Evolutionary conservation across 2,329 filamentous ascomycete genomes (phyloP), one percentile per base, ranked within the genome.

Genomic region (Cryoendolithus antarcticus): DNA sequence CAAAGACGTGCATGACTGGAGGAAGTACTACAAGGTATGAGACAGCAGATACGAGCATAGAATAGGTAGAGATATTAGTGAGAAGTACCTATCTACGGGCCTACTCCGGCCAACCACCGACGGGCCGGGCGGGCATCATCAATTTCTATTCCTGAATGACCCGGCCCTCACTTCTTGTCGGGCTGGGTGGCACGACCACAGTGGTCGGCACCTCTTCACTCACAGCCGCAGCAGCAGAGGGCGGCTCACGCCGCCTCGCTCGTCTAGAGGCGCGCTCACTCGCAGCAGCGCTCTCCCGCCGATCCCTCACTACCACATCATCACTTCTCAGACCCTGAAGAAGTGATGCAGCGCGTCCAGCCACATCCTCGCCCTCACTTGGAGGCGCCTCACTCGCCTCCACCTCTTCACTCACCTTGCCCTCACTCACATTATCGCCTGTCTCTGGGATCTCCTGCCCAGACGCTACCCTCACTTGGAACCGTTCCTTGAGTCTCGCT

Each of bases 401-500:
- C 53, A 30, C 47, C 41, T 10, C 38, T 29, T 45, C 46, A 33
- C 48, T 44, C 9, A 34, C 33, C 12, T 67, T 35, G 60, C 54
- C 35, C 65, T 40, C 41, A 24, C 33, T 12, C 10, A 53, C 39
- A 30, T 58, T 57, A 42, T 58, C 55, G 9, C 53, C 52, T 6
- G 53, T 57, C 41, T 93, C 86, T 2, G 83, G 84, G 11, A 93
- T 81, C 54, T 89, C 75, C 54, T 94, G 86, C 6, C 88, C 89
- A 12, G 82, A 89, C 10, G 89, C 86, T 38, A 95, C 75, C 44
- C 89, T 83, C 27, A 91, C 82, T 62, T 93, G 84, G 56, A 95
- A 86, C 19, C 80, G 74, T 56, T 94, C 88, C 72, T 93, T 93
- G 51, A 96, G 73, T 39, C 89, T 74, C 30, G 88, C 86, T 48